Conservation (phyloP, 768 basidiomycete species). For the Mycena venus region DNA sequence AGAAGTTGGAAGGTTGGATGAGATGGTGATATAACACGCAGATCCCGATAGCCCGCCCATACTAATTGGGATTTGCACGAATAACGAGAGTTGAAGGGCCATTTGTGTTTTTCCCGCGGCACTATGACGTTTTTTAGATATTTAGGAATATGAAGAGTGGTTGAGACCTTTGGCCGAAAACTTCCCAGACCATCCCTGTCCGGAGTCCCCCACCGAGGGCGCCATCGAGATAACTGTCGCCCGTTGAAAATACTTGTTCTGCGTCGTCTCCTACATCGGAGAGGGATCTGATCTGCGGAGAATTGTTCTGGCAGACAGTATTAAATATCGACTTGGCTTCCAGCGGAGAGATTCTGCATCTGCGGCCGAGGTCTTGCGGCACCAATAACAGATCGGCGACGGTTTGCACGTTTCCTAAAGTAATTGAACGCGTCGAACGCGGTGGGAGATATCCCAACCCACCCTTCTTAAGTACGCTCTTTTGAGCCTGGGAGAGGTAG, state of each 20-base stretch:
- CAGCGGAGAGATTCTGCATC: slow-evolving; percentile 63
- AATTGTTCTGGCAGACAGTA: slow-evolving; percentile 59
- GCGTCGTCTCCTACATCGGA: slow-evolving; percentile 51
- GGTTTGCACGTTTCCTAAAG: slow-evolving; percentile 62
- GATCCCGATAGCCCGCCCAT: slow-evolving; percentile 75
- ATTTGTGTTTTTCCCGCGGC: slow-evolving; percentile 96
- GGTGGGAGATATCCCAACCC: not conserved
- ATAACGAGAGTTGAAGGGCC: slow-evolving; percentile 85
- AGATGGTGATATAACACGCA: slow-evolving; percentile 84
- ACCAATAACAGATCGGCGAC: slow-evolving; percentile 65
- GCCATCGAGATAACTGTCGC: slow-evolving; percentile 77
- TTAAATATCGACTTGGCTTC: slow-evolving; percentile 67
- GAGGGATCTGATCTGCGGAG: slow-evolving; percentile 57
- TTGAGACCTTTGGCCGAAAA: slow-evolving; percentile 87
- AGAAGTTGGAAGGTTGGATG: slow-evolving; percentile 73
- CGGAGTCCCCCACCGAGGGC: slow-evolving; percentile 84
- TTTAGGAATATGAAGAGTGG: slow-evolving; percentile 14
- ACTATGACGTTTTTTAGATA: slow-evolving; percentile 55
- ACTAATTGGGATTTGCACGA: slow-evolving; percentile 76
- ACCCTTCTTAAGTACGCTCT: slow-evolving; percentile 55
- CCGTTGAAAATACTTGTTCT: slow-evolving; percentile 75
- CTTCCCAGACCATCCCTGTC: slow-evolving; percentile 88
- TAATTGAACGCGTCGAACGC: slow-evolving; percentile 11
- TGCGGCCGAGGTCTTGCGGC: slow-evolving; percentile 66
- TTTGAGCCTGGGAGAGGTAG: slow-evolving; percentile 47